Evolutionary conservation across 768 basidiomycete genomes (phyloP).

Genomic region (Crepidotus variabilis): DNA sequence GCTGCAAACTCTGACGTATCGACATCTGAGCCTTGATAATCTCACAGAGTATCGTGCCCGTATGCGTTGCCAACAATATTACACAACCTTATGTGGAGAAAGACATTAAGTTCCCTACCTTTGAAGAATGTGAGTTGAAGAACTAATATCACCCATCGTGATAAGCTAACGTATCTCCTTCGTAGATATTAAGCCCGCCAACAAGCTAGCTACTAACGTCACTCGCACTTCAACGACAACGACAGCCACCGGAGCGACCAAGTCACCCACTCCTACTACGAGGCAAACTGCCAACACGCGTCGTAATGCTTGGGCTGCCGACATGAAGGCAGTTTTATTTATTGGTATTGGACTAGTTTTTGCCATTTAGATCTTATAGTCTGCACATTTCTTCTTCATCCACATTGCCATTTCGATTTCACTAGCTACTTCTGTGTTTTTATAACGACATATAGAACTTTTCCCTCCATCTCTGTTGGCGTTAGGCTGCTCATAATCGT

Average conservation of each 20-base stretch:
- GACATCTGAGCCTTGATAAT: background rate
- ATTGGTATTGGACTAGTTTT: background rate
- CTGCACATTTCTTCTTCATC: no score
- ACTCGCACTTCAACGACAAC: background rate
- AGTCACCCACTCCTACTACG: background rate
- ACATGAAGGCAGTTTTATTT: background rate
- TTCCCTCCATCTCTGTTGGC: no score
- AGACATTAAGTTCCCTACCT: conserved; percentile 37
- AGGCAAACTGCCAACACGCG: background rate
- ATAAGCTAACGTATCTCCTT: background rate
- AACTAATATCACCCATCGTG: background rate
- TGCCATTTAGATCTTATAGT: background rate
- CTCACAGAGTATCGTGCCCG: conserved; percentile 44
- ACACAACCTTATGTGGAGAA: conserved; percentile 51
- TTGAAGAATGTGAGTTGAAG: conserved; percentile 40
- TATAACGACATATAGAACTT: no score
- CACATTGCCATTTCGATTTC: no score
- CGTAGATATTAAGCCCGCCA: background rate
- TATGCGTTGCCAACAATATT: conserved; percentile 48
- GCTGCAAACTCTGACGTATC: conserved; percentile 2
- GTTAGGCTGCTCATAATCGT: no score
- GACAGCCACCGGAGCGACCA: background rate
- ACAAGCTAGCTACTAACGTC: conserved; percentile 4
- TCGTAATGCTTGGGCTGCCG: background rate
- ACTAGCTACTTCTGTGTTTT: no score